Evolutionary conservation across 805 yeast species (phyloP), one percentile per base, ranked within the genome.

Genomic region (Saccharomycopsis lassenensis): DNA sequence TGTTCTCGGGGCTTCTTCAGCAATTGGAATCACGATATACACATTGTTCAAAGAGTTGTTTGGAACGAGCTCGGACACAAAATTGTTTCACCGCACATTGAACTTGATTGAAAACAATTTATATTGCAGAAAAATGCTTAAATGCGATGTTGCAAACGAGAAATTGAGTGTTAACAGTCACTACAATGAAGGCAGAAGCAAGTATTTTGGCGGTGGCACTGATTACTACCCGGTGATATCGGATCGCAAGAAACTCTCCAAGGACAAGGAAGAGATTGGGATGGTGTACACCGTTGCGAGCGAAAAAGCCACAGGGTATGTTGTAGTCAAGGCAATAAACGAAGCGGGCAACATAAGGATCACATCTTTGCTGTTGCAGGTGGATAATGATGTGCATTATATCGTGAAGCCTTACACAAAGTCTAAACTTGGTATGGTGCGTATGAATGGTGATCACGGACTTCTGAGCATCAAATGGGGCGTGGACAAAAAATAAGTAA

Each of bases 271-370:
- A 46, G 93, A 81, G 48, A 65, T 82, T 48, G 63, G 75, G 40
- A 80, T 87, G 91, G 75, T 79, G 53, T 86, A 86, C 57, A 86
- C 80, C 50, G 89, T 87, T 28, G 87, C 83, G 53, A 76, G 93
- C 28, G 69, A 68, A 22, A 54, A 63, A 16, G 71, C 62, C 37
- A 69, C 69, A 42, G 95, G 84, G 7, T 62, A 76, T 11, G 94
- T 81, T 2, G 74, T 77, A 40, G 65, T 85, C 47, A 95, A 87
- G 57, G 89, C 91, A 36, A 64, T 81, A 28, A 85, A 80, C 47
- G 59, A 29, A 18, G 7, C 33, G 3, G 24, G 31, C 24, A 33
- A 36, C 7, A 24, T 29, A 12, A 29, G 25, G 22, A 33, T 38
- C 2, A 30, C 29, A 5, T 30, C 43, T 5, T 33, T 42, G 17